Evolutionary conservation across 2,329 filamentous ascomycete genomes (phyloP).

Genomic region (Verticillium isaacii): DNA sequence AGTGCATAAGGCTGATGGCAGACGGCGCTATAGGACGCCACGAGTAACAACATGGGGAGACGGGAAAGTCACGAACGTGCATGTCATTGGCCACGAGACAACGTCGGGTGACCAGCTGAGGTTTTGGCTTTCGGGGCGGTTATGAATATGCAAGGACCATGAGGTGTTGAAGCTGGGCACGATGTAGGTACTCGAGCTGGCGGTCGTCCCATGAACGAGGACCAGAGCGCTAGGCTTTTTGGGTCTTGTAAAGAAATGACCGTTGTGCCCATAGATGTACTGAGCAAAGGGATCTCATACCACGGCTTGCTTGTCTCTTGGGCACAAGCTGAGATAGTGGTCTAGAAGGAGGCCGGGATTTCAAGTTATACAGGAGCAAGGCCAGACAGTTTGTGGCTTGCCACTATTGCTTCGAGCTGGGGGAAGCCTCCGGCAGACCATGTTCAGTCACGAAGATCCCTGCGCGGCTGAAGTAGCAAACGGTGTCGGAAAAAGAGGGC

Average conservation of each 20-base stretch:
- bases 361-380: neutral
- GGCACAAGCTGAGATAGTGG: no score
- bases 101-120: neutral
- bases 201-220: no score
- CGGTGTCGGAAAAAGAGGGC: neutral
- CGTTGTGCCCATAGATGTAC: no score
- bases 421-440: neutral
- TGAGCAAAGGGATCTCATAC: no score
- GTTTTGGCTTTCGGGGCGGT: neutral
- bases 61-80: no score
- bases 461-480: neutral
- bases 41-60: neutral
- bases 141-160: neutral
- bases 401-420: neutral
- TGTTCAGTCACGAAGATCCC: neutral
- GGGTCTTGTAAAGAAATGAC: no score
- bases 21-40: neutral
- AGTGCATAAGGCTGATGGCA: neutral
- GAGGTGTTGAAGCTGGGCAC: no score
- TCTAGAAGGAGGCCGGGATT: no score
- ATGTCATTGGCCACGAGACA: no score
- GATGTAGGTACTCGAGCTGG: no score
- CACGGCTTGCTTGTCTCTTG: no score
- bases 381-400: neutral
- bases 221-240: no score